Conservation (phyloP, 768 basidiomycete genomes). For the Pisolithus orientalis region DNA sequence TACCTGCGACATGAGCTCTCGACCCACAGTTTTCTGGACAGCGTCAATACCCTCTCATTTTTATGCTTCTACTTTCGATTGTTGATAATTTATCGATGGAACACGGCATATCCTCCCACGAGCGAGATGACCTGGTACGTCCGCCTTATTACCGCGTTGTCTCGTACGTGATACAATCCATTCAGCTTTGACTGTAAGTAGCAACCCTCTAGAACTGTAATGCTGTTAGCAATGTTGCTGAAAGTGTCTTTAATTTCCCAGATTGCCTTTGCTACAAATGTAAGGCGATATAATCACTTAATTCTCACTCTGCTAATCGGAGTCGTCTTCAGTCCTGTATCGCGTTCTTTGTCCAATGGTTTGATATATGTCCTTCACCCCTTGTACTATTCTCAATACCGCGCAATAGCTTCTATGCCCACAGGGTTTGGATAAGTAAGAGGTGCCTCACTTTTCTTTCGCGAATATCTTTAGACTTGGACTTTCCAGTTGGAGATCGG, state of each 20-base stretch:
- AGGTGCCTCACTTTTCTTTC: no score
- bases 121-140: no score
- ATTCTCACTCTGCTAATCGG: background rate
- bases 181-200: no score
- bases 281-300: background rate
- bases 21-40: background rate
- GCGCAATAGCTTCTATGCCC: constrained; percentile 17
- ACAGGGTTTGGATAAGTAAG: constrained; percentile 23
- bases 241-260: background rate
- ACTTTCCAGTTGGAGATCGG: constrained; percentile 11
- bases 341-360: constrained; percentile 19
- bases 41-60: background rate
- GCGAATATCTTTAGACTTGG: background rate
- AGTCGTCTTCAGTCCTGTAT: constrained; percentile 9
- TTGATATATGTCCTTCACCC: background rate
- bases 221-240: no score
- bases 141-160: no score
- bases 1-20: background rate
- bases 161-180: no score
- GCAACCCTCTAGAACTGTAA: no score
- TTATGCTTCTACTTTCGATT: background rate
- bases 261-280: background rate
- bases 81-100: background rate
- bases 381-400: background rate
- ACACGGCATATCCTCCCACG: no score